Percentiles rank a stretch among this genome's conserved stretches.
Evolutionary conservation across 805 yeast species (phyloP).

Genomic region (Zygosaccharomyces bailii): DNA sequence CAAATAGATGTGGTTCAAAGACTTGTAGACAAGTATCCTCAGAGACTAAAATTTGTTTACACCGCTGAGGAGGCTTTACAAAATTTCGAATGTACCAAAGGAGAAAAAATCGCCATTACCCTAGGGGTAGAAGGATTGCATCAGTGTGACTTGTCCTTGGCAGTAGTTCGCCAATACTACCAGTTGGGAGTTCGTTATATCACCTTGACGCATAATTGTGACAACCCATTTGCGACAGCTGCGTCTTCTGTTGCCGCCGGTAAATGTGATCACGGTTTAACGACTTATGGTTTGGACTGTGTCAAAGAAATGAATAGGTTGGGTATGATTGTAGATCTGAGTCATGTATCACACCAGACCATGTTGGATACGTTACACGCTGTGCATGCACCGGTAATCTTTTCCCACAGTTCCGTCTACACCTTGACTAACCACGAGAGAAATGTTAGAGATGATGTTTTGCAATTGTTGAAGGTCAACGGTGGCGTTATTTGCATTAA

Average conservation of each 20-base stretch:
- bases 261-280: constrained; percentile 43
- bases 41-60: constrained; percentile 40
- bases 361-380: constrained; percentile 44
- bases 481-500: constrained; percentile 49
- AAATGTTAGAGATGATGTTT: constrained; percentile 41
- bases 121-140: constrained; percentile 55
- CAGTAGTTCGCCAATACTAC: constrained; percentile 46
- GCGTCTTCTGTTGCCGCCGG: constrained; percentile 48
- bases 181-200: constrained; percentile 53
- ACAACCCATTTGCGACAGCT: constrained; percentile 56
- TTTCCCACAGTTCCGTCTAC: constrained; percentile 48
- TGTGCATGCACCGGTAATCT: constrained; percentile 46
- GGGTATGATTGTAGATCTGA: constrained; percentile 51
- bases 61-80: constrained; percentile 42
- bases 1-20: constrained; percentile 51
- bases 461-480: constrained; percentile 32
- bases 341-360: constrained; percentile 48
- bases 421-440: constrained; percentile 41
- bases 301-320: constrained; percentile 49
- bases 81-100: constrained; percentile 27
- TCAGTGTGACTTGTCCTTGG: constrained; percentile 49
- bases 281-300: constrained; percentile 41
- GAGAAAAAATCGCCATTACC: constrained; percentile 43
- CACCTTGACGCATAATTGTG: constrained; percentile 54
- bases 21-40: constrained; percentile 41